Percentiles rank a stretch among this genome's conserved stretches.
Conservation (phyloP, 352 stramenopile species). For the Phytopythium chamaehyphon region DNA sequence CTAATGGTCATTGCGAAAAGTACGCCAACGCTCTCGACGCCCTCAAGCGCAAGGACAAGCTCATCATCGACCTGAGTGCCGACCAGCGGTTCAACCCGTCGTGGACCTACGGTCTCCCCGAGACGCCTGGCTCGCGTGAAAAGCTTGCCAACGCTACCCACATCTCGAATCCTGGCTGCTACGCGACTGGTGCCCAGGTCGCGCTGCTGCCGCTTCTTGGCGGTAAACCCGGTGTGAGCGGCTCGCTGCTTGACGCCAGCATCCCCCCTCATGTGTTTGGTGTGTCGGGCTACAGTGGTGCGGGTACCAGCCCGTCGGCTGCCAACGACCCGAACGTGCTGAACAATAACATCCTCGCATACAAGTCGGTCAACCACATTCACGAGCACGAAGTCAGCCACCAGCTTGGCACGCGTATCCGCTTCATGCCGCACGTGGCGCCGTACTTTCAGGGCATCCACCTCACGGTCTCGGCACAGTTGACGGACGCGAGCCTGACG, state of each 20-base stretch:
- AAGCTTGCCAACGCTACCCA: slow-evolving; percentile 60
- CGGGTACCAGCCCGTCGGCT: slow-evolving; percentile 73
- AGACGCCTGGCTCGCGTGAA: slow-evolving; percentile 59
- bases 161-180: slow-evolving; percentile 89
- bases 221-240: slow-evolving; percentile 48
- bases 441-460: slow-evolving; percentile 94
- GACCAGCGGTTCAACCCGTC: slow-evolving; percentile 86
- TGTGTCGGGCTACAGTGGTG: slow-evolving; percentile 87
- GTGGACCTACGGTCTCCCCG: slow-evolving; percentile 85
- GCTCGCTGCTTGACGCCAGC: slow-evolving; percentile 45
- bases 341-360: slow-evolving; percentile 85
- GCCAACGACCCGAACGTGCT: slow-evolving; percentile 82
- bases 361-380: slow-evolving; percentile 90
- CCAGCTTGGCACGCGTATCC: slow-evolving; percentile 76
- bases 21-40: slow-evolving; percentile 68
- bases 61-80: slow-evolving; percentile 86
- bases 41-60: slow-evolving; percentile 65
- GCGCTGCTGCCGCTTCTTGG: slow-evolving; percentile 77
- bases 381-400: slow-evolving; percentile 86
- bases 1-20: slow-evolving; percentile 83
- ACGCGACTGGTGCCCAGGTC: slow-evolving; percentile 79
- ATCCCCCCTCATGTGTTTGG: slow-evolving; percentile 83
- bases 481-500: slow-evolving; percentile 50
- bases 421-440: slow-evolving; percentile 93
- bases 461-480: slow-evolving; percentile 80